Conservation (phyloP, 1,139 yeast genomes). For the Kurtzmaniella quercitrusa region DNA sequence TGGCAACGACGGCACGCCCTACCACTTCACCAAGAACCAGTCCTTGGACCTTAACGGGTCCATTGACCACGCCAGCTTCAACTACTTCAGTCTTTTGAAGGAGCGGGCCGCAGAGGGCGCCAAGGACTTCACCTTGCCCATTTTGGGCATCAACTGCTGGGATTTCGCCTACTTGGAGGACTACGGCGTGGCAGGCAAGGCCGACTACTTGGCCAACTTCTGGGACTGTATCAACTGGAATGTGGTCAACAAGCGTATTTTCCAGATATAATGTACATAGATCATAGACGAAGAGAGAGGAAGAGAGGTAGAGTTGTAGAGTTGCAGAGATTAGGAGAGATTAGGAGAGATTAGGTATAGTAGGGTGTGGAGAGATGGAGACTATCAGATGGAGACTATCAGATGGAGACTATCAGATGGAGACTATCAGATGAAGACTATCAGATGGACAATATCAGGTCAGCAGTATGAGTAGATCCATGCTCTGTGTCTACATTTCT, state of each 20-base stretch:
- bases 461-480: no score
- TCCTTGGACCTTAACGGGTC: conserved; percentile 72
- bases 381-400: no score
- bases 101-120: conserved; percentile 40
- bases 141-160: conserved; percentile 82
- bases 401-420: no score
- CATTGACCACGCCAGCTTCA: conserved; percentile 50
- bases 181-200: conserved; percentile 76
- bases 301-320: not conserved
- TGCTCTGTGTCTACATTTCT: no score
- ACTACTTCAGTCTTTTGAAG: conserved; percentile 42
- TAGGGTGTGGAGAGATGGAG: no score
- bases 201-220: conserved; percentile 66
- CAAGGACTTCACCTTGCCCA: conserved; percentile 70
- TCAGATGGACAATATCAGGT: no score
- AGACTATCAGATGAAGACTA: no score
- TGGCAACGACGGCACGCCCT: conserved; percentile 90
- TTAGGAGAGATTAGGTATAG: no score
- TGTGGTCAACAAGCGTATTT: conserved; percentile 63
- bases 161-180: conserved; percentile 80
- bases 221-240: conserved; percentile 88
- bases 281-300: not conserved
- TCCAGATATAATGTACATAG: conserved; percentile 26
- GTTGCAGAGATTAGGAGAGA: no score
- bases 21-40: conserved; percentile 72